Evolutionary conservation across 2,329 filamentous ascomycete species (phyloP).

Genomic region (Paracamarosporium sp.): DNA sequence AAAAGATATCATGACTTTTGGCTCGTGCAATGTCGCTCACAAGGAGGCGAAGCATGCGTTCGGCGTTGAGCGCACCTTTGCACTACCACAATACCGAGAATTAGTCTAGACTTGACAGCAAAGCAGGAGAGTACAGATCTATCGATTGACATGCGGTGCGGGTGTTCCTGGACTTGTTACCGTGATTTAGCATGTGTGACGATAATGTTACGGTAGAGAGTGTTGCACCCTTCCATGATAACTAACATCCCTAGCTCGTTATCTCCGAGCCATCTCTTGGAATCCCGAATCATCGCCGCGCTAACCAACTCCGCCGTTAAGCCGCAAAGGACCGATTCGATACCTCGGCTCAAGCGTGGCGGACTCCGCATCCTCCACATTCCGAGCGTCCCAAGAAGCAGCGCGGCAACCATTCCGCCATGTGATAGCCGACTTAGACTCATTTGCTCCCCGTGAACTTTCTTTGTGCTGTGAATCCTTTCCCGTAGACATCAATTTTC

Average conservation of each 20-base stretch:
- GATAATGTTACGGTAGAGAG: too few species aligned
- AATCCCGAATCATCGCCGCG: background rate
- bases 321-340: conserved; percentile 31
- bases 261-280: conserved; percentile 6
- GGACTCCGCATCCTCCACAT: conserved; percentile 27
- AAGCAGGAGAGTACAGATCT: background rate
- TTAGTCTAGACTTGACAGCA: background rate
- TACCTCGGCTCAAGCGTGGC: conserved; percentile 35
- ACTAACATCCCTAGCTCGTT: too few species aligned
- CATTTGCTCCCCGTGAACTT: conserved; percentile 3
- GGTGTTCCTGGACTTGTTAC: too few species aligned
- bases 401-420: conserved; percentile 33
- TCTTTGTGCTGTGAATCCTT: conserved; percentile 7
- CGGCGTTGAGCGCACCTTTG: conserved; percentile 5
- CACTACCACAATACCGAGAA: background rate
- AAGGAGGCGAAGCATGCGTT: conserved; percentile 7
- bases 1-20: background rate
- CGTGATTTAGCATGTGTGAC: too few species aligned
- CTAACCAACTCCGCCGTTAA: conserved; percentile 17
- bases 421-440: conserved; percentile 36
- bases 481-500: background rate
- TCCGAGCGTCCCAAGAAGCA: conserved; percentile 18
- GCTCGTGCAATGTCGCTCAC: conserved; percentile 4
- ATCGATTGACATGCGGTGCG: background rate
- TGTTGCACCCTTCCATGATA: too few species aligned